Evolutionary conservation across 2,329 filamentous ascomycete species (phyloP).

Genomic region (Fusarium algeriense): DNA sequence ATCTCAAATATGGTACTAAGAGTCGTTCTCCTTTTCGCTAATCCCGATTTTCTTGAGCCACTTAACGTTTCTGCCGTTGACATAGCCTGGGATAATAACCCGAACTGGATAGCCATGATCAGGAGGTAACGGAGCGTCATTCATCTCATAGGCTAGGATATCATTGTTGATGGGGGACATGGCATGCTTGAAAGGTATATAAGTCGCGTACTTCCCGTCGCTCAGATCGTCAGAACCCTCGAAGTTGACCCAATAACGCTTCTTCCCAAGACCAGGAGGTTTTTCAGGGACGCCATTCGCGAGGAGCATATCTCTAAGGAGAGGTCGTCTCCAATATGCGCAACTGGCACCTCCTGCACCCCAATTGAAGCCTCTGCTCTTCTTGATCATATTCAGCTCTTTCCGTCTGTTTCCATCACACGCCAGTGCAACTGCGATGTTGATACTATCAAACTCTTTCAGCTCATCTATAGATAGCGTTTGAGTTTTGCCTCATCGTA

Average conservation of each 20-base stretch:
- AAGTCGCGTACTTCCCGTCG: neutral
- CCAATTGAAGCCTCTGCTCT: neutral
- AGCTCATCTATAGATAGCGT: neutral
- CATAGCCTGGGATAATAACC: neutral
- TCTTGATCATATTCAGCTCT: neutral
- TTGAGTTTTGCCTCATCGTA: neutral
- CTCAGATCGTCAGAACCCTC: neutral
- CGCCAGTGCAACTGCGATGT: neutral
- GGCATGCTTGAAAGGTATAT: neutral
- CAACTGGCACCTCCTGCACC: neutral
- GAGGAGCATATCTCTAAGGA: neutral
- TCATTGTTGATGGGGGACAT: neutral
- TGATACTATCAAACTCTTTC: neutral
- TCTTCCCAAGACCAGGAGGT: neutral
- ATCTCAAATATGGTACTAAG: neutral
- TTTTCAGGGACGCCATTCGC: neutral
- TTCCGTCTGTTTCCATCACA: neutral
- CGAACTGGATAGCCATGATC: neutral
- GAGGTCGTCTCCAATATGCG: neutral
- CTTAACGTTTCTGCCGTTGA: neutral
- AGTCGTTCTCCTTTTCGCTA: neutral
- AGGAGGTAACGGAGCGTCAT: neutral
- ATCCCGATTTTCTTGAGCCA: neutral
- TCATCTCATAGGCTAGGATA: neutral
- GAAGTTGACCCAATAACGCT: neutral